These are phyloP conservation scores for Xylaria sp. DNA, from an alignment of 2,329 filamentous ascomycete species.

Conservation along the genomic window DNA sequence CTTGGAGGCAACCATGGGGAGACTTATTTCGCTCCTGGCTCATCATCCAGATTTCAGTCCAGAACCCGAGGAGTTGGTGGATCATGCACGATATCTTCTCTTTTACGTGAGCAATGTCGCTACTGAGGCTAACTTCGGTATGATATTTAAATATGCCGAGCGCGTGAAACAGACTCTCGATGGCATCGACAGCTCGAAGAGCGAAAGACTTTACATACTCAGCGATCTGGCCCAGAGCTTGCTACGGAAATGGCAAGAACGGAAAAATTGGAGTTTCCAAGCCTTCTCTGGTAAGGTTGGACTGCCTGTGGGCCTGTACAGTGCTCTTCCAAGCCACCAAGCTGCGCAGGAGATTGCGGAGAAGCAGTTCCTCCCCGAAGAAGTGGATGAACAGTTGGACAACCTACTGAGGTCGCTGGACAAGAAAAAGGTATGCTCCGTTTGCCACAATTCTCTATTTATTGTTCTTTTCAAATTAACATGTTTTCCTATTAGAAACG, in stretches of 20 bases:
- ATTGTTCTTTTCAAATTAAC: constrained; percentile 33
- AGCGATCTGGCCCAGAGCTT: constrained; percentile 87
- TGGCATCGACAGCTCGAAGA: constrained; percentile 73
- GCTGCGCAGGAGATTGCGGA: constrained; percentile 86
- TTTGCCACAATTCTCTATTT: constrained; percentile 1
- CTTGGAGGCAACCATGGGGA: constrained; percentile 83
- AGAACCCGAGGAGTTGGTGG: constrained; percentile 74
- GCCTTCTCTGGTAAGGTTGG: constrained; percentile 84
- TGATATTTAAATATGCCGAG: constrained; percentile 93
- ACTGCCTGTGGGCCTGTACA: constrained; percentile 82
- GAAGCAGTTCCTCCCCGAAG: constrained; percentile 84
- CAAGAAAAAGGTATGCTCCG: constrained; percentile 71
- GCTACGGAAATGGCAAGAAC: constrained; percentile 86
- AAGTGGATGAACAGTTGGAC: constrained; percentile 80
- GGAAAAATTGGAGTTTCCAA: constrained; percentile 86
- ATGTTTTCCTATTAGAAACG: constrained; percentile 61
- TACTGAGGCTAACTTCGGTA: constrained; percentile 84
- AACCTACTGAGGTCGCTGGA: constrained; percentile 73
- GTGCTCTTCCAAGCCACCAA: constrained; percentile 77
- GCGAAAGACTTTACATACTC: constrained; percentile 83
- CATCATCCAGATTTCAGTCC: constrained; percentile 90
- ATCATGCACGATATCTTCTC: constrained; percentile 88
- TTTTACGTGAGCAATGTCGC: constrained; percentile 88
- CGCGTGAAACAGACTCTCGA: constrained; percentile 91
- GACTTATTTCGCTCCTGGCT: constrained; percentile 86